Evolutionary conservation across 257 asterid species (phyloP).

Genomic region (Scutellaria baicalensis): DNA sequence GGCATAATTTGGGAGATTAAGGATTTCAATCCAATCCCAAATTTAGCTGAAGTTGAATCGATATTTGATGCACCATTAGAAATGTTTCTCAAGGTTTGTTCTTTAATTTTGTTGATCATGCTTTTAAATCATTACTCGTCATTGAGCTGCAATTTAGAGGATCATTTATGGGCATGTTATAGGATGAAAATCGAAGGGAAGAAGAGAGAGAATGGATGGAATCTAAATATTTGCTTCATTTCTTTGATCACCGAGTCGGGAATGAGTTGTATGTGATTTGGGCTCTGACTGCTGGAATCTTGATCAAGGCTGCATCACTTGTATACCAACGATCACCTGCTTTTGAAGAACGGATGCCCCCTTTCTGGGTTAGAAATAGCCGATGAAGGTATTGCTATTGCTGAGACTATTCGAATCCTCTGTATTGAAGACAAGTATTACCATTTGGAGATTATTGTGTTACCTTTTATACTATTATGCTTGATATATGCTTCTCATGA

Average conservation of each 20-base stretch:
- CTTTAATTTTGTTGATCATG: background rate
- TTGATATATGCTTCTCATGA: background rate
- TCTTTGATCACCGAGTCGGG: constrained; percentile 49
- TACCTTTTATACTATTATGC: background rate
- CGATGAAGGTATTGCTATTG: constrained; percentile 16
- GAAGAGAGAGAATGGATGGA: constrained; percentile 65
- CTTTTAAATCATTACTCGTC: background rate
- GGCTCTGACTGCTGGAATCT: constrained; percentile 84
- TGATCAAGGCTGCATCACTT: constrained; percentile 55
- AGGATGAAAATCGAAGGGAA: constrained; percentile 68
- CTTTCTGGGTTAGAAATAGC: constrained; percentile 52
- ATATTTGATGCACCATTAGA: constrained; percentile 74
- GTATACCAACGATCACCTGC: constrained; percentile 52
- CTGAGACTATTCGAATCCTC: background rate
- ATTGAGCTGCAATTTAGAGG: background rate
- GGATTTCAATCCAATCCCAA: constrained; percentile 41
- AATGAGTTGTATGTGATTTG: constrained; percentile 45
- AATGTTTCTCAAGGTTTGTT: constrained; percentile 71
- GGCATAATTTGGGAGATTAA: constrained; percentile 55
- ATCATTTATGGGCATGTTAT: background rate
- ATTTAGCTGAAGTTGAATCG: constrained; percentile 69
- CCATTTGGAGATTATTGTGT: background rate
- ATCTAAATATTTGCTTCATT: constrained; percentile 50
- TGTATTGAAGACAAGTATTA: background rate
- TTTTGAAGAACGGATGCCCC: constrained; percentile 54